phyloP scores from a whole-genome alignment of 164 flowering plant genomes.

The Kingdonia uniflora region DNA sequence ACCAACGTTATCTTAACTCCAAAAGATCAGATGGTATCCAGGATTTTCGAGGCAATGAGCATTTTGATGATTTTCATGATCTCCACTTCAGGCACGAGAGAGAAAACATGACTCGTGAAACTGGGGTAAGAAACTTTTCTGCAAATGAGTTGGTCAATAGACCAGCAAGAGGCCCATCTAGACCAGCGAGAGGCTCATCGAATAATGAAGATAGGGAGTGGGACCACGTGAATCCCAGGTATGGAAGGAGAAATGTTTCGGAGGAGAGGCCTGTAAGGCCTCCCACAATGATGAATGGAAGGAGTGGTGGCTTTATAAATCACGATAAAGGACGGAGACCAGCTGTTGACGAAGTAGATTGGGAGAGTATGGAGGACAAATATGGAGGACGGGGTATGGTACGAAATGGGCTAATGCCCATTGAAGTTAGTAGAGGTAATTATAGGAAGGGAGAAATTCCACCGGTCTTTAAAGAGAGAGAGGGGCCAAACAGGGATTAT shows the following conservation, averaged over 20 bases:
- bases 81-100: background rate
- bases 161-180: background rate
- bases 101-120: background rate
- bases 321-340: background rate
- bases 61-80: slow-evolving; percentile 1
- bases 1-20: too few relatives aligned
- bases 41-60: background rate
- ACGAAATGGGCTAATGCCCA: background rate
- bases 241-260: background rate
- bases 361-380: slow-evolving; percentile 3
- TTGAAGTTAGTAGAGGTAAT: background rate
- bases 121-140: background rate
- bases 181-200: background rate
- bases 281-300: background rate
- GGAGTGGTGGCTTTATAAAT: background rate
- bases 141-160: background rate
- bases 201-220: slow-evolving; percentile 2
- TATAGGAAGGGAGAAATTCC: background rate
- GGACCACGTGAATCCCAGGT: slow-evolving; percentile 4
- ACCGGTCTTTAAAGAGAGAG: background rate
- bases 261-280: background rate
- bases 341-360: slow-evolving; percentile 2
- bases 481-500: background rate
- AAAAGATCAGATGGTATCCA: too few relatives aligned
- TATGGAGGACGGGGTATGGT: slow-evolving; percentile 1